Evolutionary conservation across 192 early-diverging fungal genomes (phyloP), one percentile per base, ranked within the genome.

Genomic region (Gaertneriomyces sp.): DNA sequence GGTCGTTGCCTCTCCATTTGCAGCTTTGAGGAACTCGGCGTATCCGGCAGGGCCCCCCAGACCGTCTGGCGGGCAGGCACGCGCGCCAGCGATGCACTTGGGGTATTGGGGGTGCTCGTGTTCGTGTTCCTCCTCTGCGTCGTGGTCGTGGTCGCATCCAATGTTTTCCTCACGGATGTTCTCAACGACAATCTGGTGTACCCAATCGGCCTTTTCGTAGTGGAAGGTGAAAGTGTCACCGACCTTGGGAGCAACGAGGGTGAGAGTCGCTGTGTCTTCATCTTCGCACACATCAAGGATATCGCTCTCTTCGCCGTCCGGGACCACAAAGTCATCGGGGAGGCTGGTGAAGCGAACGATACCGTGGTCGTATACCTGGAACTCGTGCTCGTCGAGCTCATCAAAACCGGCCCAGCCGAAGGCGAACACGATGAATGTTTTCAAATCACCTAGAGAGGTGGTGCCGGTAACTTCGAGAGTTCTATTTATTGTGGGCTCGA

Each of bases 161-260:
- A 66, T 17, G 19, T 33, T 45, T 41, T 66, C 53, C 12, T 66
- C 43, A 3, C 53, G 55, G 14, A 55, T 25, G 19, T 55, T 42
- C 17, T 66, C 64, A 44, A 66, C 64, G 53, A 40, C 19, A 58
- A 66, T 58, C 43, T 66, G 64, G 54, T 66, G 64, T 11, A 66
- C 64, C 64, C 64, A 66, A 19, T 58, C 64, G 54, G 53, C 64
- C 42, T 66, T 66, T 52, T 66, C 64, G 64, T 66, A 66, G 19
- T 45, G 20, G 50, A 54, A 66, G 42, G 64, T 66, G 55, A 66
- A 66, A 6, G 64, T 57, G 53, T 66, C 64, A n/a, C 54, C 54
- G 12, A 43, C 64, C 9, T 39, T 14, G 19, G 53, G 41, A 17
- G 46, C 64, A 43, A 33, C 64, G 42, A 66, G 43, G 25, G 41